Percentiles rank a stretch among this genome's conserved stretches.
Conservation (phyloP, 495 filamentous ascomycete genomes). For the Penicillium canariense region DNA sequence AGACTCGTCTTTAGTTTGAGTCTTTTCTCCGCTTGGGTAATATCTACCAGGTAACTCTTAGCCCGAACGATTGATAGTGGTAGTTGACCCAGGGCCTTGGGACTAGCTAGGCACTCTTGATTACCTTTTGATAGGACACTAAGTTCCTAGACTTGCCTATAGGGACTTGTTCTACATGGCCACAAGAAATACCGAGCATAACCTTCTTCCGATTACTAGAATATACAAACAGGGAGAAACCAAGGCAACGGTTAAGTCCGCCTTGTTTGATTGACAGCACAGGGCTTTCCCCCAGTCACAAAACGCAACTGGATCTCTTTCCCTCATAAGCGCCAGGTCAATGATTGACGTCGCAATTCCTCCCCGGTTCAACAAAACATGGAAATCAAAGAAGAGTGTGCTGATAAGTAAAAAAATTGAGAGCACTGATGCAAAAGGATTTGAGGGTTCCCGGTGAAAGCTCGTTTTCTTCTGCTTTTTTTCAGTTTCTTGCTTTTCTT, state of each 20-base stretch:
- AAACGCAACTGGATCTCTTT: slow-evolving; percentile 77
- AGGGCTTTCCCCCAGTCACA: slow-evolving; percentile 87
- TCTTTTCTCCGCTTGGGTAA: too few species aligned
- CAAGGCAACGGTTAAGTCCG: slow-evolving; percentile 62
- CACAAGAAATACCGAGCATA: slow-evolving; percentile 29
- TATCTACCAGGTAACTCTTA: too few species aligned
- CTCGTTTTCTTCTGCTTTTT: slow-evolving; percentile 42
- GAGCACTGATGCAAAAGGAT: slow-evolving; percentile 31
- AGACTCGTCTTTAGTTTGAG: too few species aligned
- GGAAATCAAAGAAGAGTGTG: slow-evolving; percentile 25
- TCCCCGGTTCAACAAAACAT: slow-evolving; percentile 37
- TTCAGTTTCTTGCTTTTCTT: slow-evolving; percentile 38
- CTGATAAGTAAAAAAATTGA: slow-evolving; percentile 21
- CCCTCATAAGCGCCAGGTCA: slow-evolving; percentile 87
- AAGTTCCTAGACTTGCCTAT: too few species aligned
- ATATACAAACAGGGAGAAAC: slow-evolving; percentile 50
- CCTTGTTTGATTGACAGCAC: slow-evolving; percentile 63
- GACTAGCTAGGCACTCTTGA: not conserved
- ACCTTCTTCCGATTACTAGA: slow-evolving; percentile 43
- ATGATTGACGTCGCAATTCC: slow-evolving; percentile 50
- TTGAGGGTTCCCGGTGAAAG: slow-evolving; percentile 34
- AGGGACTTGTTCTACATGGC: slow-evolving; percentile 8
- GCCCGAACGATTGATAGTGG: too few species aligned
- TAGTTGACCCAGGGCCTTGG: too few species aligned
- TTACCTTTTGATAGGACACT: too few species aligned